Percentiles rank a stretch among this genome's conserved stretches.
Evolutionary conservation across 768 basidiomycete genomes (phyloP).

Genomic region (Boletus pseudo-olivaceus): DNA sequence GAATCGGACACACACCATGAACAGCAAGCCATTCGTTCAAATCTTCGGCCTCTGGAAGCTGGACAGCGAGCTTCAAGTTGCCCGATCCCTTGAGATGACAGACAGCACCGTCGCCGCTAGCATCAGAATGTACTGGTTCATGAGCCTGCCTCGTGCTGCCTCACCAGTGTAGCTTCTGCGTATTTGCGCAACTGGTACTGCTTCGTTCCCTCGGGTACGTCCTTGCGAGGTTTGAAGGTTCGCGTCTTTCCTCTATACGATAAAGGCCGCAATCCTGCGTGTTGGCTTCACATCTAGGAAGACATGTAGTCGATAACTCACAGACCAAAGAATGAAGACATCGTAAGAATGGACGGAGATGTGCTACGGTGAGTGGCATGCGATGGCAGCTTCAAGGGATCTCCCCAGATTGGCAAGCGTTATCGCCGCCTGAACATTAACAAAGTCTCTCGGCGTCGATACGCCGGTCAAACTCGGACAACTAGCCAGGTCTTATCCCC

Average conservation of each 20-base stretch:
- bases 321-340: slow-evolving; percentile 91
- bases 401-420: slow-evolving; percentile 14
- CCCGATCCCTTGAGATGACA: slow-evolving; percentile 73
- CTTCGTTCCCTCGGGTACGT: slow-evolving; percentile 93
- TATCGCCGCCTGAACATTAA: not conserved
- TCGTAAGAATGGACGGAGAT: slow-evolving; percentile 29
- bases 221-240: slow-evolving; percentile 95
- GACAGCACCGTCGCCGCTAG: not conserved
- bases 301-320: slow-evolving; percentile 38
- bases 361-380: slow-evolving; percentile 3
- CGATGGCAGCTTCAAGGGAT: not conserved
- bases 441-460: not conserved
- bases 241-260: slow-evolving; percentile 78
- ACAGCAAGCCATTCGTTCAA: slow-evolving; percentile 99
- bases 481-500: not conserved
- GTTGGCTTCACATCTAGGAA: slow-evolving; percentile 10
- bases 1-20: slow-evolving; percentile 60
- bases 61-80: slow-evolving; percentile 88
- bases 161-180: slow-evolving; percentile 89
- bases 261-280: slow-evolving; percentile 6
- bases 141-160: not conserved
- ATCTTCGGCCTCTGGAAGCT: slow-evolving; percentile 96
- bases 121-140: slow-evolving; percentile 11
- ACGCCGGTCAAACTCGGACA: not conserved
- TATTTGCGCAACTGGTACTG: slow-evolving; percentile 98